Evolutionary conservation across 768 basidiomycete species (phyloP).

Genomic region (Boletus bicolor): DNA sequence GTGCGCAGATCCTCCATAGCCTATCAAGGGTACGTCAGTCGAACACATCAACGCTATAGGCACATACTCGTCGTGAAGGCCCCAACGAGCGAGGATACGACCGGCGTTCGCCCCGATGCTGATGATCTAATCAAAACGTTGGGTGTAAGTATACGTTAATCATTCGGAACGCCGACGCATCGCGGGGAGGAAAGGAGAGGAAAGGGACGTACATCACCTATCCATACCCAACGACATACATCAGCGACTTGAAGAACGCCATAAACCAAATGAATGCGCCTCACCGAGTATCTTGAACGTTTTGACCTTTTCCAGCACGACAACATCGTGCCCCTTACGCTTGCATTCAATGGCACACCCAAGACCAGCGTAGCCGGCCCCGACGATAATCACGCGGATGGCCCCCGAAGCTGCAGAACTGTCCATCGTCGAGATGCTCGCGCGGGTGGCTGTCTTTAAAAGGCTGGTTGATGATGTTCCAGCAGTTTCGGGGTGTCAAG

Average conservation of each 20-base stretch:
- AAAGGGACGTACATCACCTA: background rate
- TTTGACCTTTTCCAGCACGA: constrained; percentile 25
- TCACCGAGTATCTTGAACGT: constrained; percentile 18
- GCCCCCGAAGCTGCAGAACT: background rate
- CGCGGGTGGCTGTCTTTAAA: background rate
- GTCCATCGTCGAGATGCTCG: background rate
- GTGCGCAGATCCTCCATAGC: constrained; percentile 20
- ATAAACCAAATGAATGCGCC: background rate
- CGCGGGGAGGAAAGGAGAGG: too few species aligned
- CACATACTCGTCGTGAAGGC: constrained; percentile 24
- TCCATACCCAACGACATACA: background rate
- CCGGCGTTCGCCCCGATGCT: constrained; percentile 26
- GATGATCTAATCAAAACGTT: constrained; percentile 12
- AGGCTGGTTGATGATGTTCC: background rate
- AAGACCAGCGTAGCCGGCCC: constrained; percentile 30
- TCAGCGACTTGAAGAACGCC: background rate
- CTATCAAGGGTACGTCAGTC: background rate
- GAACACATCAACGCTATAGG: background rate
- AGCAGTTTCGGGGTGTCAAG: too few species aligned
- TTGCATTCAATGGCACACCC: constrained; percentile 29
- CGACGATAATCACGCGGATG: constrained; percentile 16
- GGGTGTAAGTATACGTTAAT: background rate
- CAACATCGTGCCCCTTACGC: constrained; percentile 25
- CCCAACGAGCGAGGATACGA: constrained; percentile 28
- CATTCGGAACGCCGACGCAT: background rate